phyloP scores from a whole-genome alignment of 805 yeast species.

The Komagataella phaffii region DNA sequence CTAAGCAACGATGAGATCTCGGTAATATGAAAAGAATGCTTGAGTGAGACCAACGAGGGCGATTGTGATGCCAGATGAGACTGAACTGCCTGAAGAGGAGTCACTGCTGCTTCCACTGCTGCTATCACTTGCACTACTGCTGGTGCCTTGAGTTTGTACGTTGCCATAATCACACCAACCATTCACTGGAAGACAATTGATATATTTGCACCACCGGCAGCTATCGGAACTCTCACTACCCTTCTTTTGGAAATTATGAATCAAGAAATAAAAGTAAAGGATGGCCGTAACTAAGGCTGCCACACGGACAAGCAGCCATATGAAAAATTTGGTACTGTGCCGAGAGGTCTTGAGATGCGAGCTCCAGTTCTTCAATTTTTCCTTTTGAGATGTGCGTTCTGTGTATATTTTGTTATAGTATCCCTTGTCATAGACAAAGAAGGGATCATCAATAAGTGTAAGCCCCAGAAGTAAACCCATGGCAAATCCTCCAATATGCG shows the following conservation, averaged over 20 bases:
- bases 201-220: constrained; percentile 64
- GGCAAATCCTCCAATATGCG: constrained; percentile 66
- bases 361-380: not conserved
- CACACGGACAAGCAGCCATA: constrained; percentile 40
- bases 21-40: not conserved
- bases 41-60: not conserved
- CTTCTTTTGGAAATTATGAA: constrained; percentile 30
- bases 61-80: not conserved
- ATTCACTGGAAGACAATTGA: constrained; percentile 56
- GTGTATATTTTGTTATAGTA: constrained; percentile 7
- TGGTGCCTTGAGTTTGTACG: not conserved
- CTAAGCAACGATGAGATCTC: not conserved
- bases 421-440: constrained; percentile 18
- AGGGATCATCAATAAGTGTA: constrained; percentile 42
- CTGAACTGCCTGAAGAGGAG: not conserved
- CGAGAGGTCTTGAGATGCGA: not conserved
- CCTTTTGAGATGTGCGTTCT: not conserved
- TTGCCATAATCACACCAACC: constrained; percentile 44
- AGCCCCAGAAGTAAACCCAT: constrained; percentile 41
- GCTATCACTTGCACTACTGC: not conserved
- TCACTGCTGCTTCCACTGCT: not conserved
- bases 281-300: constrained; percentile 29
- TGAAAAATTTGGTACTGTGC: constrained; percentile 18
- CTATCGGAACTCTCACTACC: constrained; percentile 26
- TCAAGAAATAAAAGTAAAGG: constrained; percentile 35